Evolutionary conservation across 2,329 filamentous ascomycete genomes (phyloP).

Genomic region (Aspergillus thermomutatus): DNA sequence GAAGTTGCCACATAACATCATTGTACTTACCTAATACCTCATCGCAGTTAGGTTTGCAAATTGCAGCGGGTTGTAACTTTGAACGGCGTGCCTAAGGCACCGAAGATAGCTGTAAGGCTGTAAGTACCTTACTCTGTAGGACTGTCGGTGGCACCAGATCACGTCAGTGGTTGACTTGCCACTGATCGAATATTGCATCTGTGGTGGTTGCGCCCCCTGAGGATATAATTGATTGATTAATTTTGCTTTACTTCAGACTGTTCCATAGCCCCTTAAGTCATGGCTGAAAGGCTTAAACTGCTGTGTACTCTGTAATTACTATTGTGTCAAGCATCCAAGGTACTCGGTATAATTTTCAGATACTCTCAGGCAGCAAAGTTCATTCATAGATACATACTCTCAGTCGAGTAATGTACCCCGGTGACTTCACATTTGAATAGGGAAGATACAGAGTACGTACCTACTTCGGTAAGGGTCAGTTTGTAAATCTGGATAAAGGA

Average conservation of each 20-base stretch:
- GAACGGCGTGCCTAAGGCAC: background rate
- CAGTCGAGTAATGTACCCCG: too few species aligned
- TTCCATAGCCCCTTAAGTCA: background rate
- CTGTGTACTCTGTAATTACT: background rate
- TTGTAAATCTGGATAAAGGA: background rate
- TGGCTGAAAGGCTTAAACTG: background rate
- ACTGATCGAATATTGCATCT: background rate
- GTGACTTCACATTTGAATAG: too few species aligned
- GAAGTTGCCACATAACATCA: background rate
- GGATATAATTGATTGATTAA: too few species aligned
- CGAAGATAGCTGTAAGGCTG: too few species aligned
- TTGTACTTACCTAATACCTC: background rate
- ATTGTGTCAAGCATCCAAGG: too few species aligned
- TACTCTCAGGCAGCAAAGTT: too few species aligned
- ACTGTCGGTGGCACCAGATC: too few species aligned
- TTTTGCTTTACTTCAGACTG: background rate
- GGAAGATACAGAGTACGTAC: too few species aligned
- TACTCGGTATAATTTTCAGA: too few species aligned
- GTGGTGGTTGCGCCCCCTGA: background rate
- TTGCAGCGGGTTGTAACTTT: too few species aligned
- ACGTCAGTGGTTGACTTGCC: background rate
- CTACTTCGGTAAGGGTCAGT: background rate
- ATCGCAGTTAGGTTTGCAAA: background rate
- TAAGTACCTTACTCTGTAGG: too few species aligned
- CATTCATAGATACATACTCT: too few species aligned